Conservation (phyloP, 164 flowering plant species). For the Tetracentron sinense region DNA sequence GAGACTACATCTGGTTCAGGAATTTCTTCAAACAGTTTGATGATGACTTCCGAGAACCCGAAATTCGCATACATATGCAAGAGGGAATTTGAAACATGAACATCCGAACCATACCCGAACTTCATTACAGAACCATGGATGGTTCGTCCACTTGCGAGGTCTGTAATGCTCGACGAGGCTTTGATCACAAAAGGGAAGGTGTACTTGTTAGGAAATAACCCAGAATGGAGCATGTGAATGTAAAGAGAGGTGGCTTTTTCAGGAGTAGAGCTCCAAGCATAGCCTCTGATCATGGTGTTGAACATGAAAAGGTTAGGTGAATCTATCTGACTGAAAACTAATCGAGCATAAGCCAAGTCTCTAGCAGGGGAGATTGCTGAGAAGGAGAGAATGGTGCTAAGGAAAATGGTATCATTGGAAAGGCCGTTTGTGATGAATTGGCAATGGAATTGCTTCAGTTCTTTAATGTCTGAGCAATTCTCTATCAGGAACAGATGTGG, state of each 20-base stretch:
- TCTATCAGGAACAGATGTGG: constrained; percentile 18
- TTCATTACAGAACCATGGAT: constrained; percentile 15
- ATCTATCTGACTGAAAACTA: constrained; percentile 7
- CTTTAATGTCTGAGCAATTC: constrained; percentile 19
- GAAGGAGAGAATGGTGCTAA: constrained; percentile 11
- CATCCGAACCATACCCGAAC: constrained; percentile 7
- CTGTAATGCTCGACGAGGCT: constrained; percentile 2
- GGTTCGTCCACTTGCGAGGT: constrained; percentile 1
- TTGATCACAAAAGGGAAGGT: constrained; percentile 18
- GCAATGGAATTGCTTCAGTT: constrained; percentile 14
- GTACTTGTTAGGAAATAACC: constrained; percentile 13
- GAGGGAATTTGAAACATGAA: constrained; percentile 13
- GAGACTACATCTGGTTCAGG: constrained; percentile 21
- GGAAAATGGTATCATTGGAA: constrained; percentile 10
- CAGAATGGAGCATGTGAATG: constrained; percentile 6
- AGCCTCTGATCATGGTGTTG: constrained; percentile 16
- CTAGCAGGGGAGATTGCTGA: constrained; percentile 14
- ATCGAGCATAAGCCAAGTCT: constrained; percentile 6
- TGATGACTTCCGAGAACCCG: constrained; percentile 7
- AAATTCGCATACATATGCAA: constrained; percentile 16
- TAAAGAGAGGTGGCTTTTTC: constrained; percentile 10
- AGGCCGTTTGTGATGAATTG: constrained; percentile 21
- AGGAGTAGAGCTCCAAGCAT: constrained; percentile 7
- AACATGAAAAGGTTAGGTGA: constrained; percentile 14
- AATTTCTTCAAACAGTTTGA: constrained; percentile 11